A percentile compares a stretch with the other conserved stretches of the same genome.
Conservation (phyloP, 208 protist genomes). For the Crithidia fasciculata region DNA sequence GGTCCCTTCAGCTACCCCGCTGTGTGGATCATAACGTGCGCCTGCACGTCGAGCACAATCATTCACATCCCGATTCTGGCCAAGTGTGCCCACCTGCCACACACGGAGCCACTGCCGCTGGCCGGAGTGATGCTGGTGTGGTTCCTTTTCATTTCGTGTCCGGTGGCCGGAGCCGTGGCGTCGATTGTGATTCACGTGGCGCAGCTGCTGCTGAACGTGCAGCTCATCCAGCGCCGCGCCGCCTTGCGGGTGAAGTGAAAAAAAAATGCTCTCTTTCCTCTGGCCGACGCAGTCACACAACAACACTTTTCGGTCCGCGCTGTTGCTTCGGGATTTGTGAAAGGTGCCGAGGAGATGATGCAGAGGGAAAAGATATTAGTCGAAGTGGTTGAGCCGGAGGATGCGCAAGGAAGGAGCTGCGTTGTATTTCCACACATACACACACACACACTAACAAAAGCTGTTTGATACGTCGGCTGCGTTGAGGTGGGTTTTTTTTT, state of each 20-base stretch:
- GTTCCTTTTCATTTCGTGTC: slow-evolving; percentile 57
- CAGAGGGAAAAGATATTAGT: too few species aligned
- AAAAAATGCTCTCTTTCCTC: too few species aligned
- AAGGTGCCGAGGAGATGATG: too few species aligned
- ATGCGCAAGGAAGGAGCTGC: too few species aligned
- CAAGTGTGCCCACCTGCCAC: slow-evolving; percentile 53
- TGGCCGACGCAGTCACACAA: too few species aligned
- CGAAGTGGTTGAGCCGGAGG: too few species aligned
- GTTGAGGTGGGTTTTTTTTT: background rate
- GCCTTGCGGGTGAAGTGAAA: background rate
- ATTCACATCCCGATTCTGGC: slow-evolving; percentile 85
- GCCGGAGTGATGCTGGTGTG: slow-evolving; percentile 70
- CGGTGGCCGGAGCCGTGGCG: slow-evolving; percentile 48
- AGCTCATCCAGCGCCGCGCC: slow-evolving; percentile 32
- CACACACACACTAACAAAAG: too few species aligned
- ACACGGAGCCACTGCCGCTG: slow-evolving; percentile 52
- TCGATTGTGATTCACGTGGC: slow-evolving; percentile 60
- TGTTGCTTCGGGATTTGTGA: too few species aligned
- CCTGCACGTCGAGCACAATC: slow-evolving; percentile 71
- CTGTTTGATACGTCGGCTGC: too few species aligned
- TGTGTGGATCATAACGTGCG: slow-evolving; percentile 82
- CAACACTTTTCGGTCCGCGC: too few species aligned
- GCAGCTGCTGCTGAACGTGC: slow-evolving; percentile 72
- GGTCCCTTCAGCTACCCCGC: slow-evolving; percentile 82
- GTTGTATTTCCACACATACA: too few species aligned